These are phyloP conservation scores for Mytilinidion resinicola DNA, from an alignment of 495 filamentous ascomycete species.

Conservation along the genomic window DNA sequence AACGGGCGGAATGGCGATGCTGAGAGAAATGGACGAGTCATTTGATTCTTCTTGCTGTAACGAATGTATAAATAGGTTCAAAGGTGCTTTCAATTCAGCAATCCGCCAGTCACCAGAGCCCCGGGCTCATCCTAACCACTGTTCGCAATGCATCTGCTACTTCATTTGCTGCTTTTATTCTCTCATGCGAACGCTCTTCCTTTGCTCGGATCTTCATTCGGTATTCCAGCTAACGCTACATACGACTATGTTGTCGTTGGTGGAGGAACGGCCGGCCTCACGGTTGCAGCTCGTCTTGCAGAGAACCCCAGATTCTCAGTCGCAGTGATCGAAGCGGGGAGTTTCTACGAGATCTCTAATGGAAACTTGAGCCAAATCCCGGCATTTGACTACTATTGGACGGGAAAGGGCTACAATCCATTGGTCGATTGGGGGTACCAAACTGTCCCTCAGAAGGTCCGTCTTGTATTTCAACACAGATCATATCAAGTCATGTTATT, in stretches of 20 bases:
- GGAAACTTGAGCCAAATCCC: constrained; percentile 3
- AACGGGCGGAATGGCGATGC: no score
- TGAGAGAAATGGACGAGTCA: no score
- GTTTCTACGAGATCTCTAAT: constrained; percentile 9
- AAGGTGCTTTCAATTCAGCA: no score
- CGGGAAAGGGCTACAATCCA: constrained; percentile 4
- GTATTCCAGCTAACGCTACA: constrained; percentile 4
- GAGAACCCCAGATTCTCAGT: neutral
- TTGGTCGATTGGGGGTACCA: constrained; percentile 19
- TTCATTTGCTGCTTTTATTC: no score
- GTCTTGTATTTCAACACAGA: neutral
- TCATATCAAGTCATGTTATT: no score
- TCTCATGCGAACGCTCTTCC: neutral
- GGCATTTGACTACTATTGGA: constrained; percentile 4
- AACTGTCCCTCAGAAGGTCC: neutral
- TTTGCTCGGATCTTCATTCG: constrained; percentile 14
- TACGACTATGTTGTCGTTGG: constrained; percentile 28
- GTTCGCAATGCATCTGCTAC: no score
- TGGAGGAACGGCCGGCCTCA: constrained; percentile 17
- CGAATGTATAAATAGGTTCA: no score
- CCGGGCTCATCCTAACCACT: no score
- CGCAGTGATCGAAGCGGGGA: constrained; percentile 11
- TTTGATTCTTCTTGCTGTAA: no score
- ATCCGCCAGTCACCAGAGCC: no score
- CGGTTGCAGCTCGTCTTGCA: constrained; percentile 2